Percentiles rank a stretch among this genome's conserved stretches.
Conservation (phyloP, 208 protist genomes). For the Leishmania braziliensis region DNA sequence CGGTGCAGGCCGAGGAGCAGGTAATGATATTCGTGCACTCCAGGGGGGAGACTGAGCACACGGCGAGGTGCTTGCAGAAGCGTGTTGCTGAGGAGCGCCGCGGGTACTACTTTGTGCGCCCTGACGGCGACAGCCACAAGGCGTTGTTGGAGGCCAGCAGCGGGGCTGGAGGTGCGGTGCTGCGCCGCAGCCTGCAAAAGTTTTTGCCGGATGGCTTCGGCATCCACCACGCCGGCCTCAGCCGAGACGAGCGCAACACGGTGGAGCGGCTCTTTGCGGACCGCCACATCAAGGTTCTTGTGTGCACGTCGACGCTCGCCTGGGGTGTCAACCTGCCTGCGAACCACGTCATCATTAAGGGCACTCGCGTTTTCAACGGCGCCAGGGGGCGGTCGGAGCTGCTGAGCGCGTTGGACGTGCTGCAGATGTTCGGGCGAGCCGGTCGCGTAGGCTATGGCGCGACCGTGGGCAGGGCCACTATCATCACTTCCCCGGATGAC, state of each 20-base stretch:
- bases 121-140: conserved; percentile 79
- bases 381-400: conserved; percentile 96
- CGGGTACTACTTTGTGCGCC: conserved; percentile 88
- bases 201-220: conserved; percentile 97
- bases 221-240: conserved; percentile 99
- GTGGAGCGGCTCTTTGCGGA: conserved; percentile 99
- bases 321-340: conserved; percentile 99
- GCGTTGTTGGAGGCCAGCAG: conserved; percentile 78
- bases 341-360: conserved; percentile 99
- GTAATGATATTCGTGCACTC: conserved; percentile 99
- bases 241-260: conserved; percentile 91
- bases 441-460: conserved; percentile 96
- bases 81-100: conserved; percentile 89
- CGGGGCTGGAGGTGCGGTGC: conserved; percentile 18
- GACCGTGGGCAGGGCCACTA: conserved; percentile 94
- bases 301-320: conserved; percentile 99
- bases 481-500: conserved; percentile 97
- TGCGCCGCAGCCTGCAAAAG: conserved; percentile 65
- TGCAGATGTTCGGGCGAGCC: conserved; percentile 99
- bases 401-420: conserved; percentile 97
- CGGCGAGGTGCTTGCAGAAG: conserved; percentile 92
- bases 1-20: conserved; percentile 93
- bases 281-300: conserved; percentile 96
- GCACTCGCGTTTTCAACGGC: conserved; percentile 99
- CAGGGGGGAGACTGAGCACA: conserved; percentile 98